phyloP scores from a whole-genome alignment of 2,329 filamentous ascomycete species.

The Venturia effusa region DNA sequence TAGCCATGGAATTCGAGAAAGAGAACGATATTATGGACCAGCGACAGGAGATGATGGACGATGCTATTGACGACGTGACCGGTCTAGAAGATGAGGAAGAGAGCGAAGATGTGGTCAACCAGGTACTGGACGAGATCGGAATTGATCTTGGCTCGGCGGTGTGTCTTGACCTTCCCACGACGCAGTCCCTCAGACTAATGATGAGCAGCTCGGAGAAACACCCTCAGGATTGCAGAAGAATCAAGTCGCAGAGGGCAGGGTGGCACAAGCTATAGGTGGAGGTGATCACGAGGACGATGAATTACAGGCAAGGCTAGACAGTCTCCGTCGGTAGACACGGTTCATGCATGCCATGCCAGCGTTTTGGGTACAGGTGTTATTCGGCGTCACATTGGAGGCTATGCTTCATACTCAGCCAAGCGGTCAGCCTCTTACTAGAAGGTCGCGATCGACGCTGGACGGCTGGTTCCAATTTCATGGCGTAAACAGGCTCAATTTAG shows the following conservation, averaged over 20 bases:
- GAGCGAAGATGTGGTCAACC: constrained; percentile 91
- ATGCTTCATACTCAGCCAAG: neutral
- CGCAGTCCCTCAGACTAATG: constrained; percentile 13
- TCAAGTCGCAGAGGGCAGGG: constrained; percentile 59
- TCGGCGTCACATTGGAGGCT: neutral
- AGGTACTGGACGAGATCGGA: constrained; percentile 93
- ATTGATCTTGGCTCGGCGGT: constrained; percentile 85
- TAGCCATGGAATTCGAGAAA: constrained; percentile 97
- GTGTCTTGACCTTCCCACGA: constrained; percentile 30
- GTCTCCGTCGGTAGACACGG: constrained; percentile 37
- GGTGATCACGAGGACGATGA: constrained; percentile 62
- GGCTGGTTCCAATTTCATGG: neutral
- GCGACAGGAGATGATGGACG: constrained; percentile 98
- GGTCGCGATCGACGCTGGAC: neutral
- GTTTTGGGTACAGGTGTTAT: neutral
- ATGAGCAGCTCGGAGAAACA: constrained; percentile 72
- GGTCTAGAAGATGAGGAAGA: constrained; percentile 87
- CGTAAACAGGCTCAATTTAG: neutral
- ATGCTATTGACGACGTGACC: constrained; percentile 94
- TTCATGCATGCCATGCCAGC: neutral
- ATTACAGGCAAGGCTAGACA: constrained; percentile 85
- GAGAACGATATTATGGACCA: constrained; percentile 99
- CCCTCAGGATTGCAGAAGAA: constrained; percentile 71
- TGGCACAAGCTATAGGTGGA: constrained; percentile 82
- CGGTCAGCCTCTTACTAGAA: neutral